Evolutionary conservation across 495 filamentous ascomycete genomes (phyloP).

Genomic region (Poronia punctata): DNA sequence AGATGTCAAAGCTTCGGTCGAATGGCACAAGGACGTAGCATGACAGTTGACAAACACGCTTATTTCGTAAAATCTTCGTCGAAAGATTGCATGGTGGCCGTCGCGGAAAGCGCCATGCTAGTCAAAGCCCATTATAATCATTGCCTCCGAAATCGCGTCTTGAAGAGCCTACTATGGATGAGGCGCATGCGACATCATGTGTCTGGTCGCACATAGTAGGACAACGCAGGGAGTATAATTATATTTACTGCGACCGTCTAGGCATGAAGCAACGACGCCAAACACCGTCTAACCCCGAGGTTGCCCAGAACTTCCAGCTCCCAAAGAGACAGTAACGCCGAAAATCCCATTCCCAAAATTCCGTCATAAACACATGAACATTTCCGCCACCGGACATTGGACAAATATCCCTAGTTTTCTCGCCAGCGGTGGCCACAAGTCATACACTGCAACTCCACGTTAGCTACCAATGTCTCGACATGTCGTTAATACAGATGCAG

Average conservation of each 20-base stretch:
- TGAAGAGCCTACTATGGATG: no score
- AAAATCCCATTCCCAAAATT: conserved; percentile 11
- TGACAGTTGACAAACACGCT: no score
- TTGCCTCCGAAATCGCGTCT: no score
- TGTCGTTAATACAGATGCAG: background rate
- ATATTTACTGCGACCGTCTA: conserved; percentile 14
- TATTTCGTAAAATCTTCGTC: no score
- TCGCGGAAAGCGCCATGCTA: no score
- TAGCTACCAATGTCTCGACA: conserved; percentile 6
- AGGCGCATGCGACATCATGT: conserved; percentile 20
- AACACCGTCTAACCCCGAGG: conserved; percentile 11
- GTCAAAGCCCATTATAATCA: no score
- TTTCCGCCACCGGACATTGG: background rate
- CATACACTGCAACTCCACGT: conserved; percentile 44
- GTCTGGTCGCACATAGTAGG: background rate
- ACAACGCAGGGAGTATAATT: conserved; percentile 1
- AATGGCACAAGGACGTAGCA: conserved; percentile 40
- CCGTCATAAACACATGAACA: background rate
- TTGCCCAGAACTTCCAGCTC: conserved; percentile 17
- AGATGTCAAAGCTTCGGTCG: conserved; percentile 43
- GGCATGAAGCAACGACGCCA: conserved; percentile 2
- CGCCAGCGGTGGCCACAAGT: conserved; percentile 51
- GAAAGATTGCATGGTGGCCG: no score
- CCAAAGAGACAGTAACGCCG: conserved; percentile 11
- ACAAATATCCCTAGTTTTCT: conserved; percentile 37